Conservation (phyloP, 495 filamentous ascomycete genomes). For the Penicillium longicatenatum region DNA sequence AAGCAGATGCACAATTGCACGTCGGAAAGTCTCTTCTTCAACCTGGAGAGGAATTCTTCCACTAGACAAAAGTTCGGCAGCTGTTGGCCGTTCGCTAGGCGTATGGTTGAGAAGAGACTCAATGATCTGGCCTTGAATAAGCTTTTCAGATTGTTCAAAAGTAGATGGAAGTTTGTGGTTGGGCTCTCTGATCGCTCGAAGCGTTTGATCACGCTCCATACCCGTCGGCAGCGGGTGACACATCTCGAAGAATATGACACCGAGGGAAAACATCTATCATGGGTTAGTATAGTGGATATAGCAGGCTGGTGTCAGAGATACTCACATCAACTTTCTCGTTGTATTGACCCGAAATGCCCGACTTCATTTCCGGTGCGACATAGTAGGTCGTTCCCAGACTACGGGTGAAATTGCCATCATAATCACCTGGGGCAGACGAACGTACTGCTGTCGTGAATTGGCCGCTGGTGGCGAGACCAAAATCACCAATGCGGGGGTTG, state of each 20-base stretch:
- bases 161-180: constrained; percentile 69
- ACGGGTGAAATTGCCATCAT: constrained; percentile 67
- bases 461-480: constrained; percentile 88
- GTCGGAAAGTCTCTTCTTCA: constrained; percentile 85
- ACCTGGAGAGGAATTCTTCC: constrained; percentile 87
- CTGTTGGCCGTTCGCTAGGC: constrained; percentile 81
- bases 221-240: constrained; percentile 76
- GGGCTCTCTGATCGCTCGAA: constrained; percentile 69
- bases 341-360: constrained; percentile 69
- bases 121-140: constrained; percentile 73
- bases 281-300: constrained; percentile 11
- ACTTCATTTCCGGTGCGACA: constrained; percentile 88
- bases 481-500: constrained; percentile 94
- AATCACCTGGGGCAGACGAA: constrained; percentile 46
- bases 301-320: constrained; percentile 10
- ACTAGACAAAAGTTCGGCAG: constrained; percentile 79
- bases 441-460: constrained; percentile 62
- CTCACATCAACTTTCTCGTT: constrained; percentile 90
- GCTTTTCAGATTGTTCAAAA: constrained; percentile 75
- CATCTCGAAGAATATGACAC: constrained; percentile 99
- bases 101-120: constrained; percentile 77
- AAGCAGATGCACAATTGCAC: constrained; percentile 72
- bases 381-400: constrained; percentile 96
- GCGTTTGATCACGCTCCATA: constrained; percentile 84
- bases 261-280: constrained; percentile 86